Conservation (phyloP, 257 asterid species). For the Scutellaria galericulata region DNA sequence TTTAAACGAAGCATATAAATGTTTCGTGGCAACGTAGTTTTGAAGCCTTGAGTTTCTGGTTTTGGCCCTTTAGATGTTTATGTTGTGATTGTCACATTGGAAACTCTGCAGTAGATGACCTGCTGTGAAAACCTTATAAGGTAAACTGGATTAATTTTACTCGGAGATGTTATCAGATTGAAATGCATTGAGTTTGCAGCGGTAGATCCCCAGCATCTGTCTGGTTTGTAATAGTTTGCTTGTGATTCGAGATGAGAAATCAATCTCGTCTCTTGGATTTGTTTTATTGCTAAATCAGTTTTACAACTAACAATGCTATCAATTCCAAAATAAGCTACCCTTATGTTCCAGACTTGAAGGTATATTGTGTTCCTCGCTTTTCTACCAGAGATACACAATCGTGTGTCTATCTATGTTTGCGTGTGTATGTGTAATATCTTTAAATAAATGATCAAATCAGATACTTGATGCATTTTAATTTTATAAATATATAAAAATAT, state of each 20-base stretch:
- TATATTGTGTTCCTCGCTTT: neutral
- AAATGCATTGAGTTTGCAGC: neutral
- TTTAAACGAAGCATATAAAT: neutral
- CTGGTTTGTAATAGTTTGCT: neutral
- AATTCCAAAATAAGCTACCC: constrained; percentile 6
- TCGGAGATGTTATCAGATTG: neutral
- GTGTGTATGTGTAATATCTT: too few relatives aligned
- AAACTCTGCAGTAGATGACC: constrained; percentile 9
- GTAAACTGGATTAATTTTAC: neutral
- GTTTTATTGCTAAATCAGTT: neutral
- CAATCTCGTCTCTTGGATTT: too few relatives aligned
- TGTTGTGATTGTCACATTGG: neutral
- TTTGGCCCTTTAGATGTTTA: constrained; percentile 8
- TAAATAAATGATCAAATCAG: too few relatives aligned
- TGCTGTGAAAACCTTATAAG: neutral
- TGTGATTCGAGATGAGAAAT: neutral
- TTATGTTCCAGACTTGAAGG: neutral
- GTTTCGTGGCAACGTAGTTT: neutral
- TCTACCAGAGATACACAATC: too few relatives aligned
- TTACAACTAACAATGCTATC: neutral
- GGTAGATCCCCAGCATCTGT: neutral
- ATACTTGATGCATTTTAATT: too few relatives aligned
- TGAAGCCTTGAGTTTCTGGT: constrained; percentile 12
- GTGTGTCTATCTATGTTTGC: too few relatives aligned
- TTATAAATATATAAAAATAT: too few relatives aligned